These are phyloP conservation scores for Yamadazyma nakazawae DNA, from an alignment of 805 yeast species.

Conservation along the genomic window DNA sequence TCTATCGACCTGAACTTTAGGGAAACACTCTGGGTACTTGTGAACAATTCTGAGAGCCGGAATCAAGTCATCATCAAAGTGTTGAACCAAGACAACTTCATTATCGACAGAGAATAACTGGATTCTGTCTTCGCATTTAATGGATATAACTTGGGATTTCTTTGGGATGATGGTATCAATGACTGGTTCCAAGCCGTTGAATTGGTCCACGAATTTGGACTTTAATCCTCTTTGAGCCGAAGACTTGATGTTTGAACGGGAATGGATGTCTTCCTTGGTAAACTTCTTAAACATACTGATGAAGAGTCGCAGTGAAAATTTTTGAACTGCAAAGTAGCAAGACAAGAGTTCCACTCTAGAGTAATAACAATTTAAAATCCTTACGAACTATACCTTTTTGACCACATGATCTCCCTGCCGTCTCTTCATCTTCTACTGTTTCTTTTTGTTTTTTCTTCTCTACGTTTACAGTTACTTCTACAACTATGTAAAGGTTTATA, in stretches of 20 bases:
- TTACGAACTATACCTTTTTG: too few relatives aligned
- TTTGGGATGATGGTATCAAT: conserved; percentile 86
- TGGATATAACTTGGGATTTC: conserved; percentile 72
- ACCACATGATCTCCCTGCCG: too few relatives aligned
- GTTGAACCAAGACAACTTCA: conserved; percentile 75
- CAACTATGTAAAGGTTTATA: conserved; percentile 38
- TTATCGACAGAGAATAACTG: conserved; percentile 71
- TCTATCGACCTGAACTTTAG: conserved; percentile 84
- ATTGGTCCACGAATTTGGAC: conserved; percentile 66
- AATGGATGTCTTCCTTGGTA: conserved; percentile 81
- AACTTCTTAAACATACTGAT: conserved; percentile 55
- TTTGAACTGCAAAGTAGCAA: not conserved
- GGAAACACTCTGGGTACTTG: conserved; percentile 79
- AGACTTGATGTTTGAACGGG: conserved; percentile 87
- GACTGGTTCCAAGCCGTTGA: conserved; percentile 67
- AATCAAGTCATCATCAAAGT: conserved; percentile 73
- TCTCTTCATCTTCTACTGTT: too few relatives aligned
- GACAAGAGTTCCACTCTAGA: too few relatives aligned
- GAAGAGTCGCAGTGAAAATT: conserved; percentile 6
- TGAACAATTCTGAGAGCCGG: conserved; percentile 78
- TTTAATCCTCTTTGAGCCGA: conserved; percentile 92
- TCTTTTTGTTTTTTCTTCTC: too few relatives aligned
- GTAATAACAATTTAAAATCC: too few relatives aligned
- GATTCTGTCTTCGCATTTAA: conserved; percentile 88
- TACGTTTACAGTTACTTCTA: not conserved